These are phyloP conservation scores for Gossypium longicalyx DNA, from an alignment of 345 rosid genomes.

Conservation along the genomic window DNA sequence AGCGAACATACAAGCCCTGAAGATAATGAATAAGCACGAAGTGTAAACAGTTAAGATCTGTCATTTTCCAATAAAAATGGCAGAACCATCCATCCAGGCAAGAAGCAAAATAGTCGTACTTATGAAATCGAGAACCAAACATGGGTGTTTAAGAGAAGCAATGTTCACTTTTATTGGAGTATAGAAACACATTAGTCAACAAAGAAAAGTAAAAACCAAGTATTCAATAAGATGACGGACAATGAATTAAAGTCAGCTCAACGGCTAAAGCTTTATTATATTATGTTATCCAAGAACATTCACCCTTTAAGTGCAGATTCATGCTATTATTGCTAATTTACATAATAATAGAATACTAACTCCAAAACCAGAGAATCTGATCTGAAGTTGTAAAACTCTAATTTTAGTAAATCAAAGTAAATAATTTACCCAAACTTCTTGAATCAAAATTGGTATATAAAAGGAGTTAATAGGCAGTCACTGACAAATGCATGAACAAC, in stretches of 20 bases:
- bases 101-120: background rate
- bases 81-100: background rate
- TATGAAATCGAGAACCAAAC: background rate
- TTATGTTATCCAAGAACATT: background rate
- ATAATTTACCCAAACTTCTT: background rate
- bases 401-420: background rate
- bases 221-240: background rate
- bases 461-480: background rate
- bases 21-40: conserved; percentile 12
- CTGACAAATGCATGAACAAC: background rate
- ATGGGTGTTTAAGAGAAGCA: background rate
- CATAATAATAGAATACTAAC: background rate
- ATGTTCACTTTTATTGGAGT: background rate
- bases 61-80: conserved; percentile 2
- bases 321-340: background rate
- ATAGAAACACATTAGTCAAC: background rate
- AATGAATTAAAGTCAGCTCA: background rate
- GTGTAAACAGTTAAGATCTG: background rate
- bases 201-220: background rate
- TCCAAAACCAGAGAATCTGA: background rate
- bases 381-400: background rate
- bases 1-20: conserved; percentile 77
- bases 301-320: background rate
- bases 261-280: background rate
- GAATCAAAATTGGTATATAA: background rate